Base-by-base conservation (phyloP, 2,329 filamentous ascomycete species). In the Alternaria sp. region DNA sequence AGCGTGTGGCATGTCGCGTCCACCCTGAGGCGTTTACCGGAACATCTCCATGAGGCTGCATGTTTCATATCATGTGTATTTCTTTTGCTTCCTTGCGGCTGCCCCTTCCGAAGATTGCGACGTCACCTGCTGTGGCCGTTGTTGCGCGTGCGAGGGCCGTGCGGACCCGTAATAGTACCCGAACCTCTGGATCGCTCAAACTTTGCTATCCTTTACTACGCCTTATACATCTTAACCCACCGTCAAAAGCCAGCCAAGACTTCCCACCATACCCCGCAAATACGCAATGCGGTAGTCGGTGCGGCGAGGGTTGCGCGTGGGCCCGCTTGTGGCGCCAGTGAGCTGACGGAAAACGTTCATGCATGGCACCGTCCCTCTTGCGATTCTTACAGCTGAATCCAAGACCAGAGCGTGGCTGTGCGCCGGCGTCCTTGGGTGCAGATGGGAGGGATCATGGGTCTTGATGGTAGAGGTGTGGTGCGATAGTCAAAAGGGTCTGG, bases 361-460 rank as follows among this genome's bases (percentile, higher is more conserved):
- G 66, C 66, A 66, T 34, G 43, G 59, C 51, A 55, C 25, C 53
- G 56, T 60, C 48, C 57, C 57, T 56, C 60, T 60, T 59, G 54
- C 51, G 48, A 50, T 55, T 45, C 55, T 52, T 61, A 54, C 55
- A 59, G 63, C 60, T 54, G 41, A 48, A 36, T 50, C 59, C 63
- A 61, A 62, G 56, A 54, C 60, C 60, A 63, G 56, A 59, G 55
- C 61, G 62, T 51, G 57, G 56, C 62, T 64, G 60, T 64, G 60
- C 55, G 62, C 63, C 57, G 64, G 57, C 53, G 36, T 36, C 56
- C 59, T 51, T 66, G 62, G 62, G 59, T 64, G 58, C 62, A 45
- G 36, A 51, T 36, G 46, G 46, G 46, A 50, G 36, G 50, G 50
- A 52, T 41, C 50, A 52, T 52, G 50, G 50, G 50, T 50, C 46